Base-by-base conservation (phyloP, 352 stramenopile genomes). In the Phytophthora rubi region DNA sequence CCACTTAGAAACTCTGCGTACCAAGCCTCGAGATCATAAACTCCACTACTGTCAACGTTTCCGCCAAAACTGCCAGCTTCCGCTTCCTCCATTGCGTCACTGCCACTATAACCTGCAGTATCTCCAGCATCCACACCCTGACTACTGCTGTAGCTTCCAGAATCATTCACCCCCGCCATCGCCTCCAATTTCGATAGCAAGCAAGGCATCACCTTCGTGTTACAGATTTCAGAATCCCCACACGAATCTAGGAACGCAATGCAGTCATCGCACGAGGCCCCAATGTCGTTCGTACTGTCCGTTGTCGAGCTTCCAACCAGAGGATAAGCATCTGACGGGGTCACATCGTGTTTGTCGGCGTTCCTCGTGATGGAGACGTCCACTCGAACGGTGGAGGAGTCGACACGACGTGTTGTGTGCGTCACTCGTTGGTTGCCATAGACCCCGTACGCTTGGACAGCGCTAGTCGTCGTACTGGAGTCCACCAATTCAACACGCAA, bases 401-500 rank as follows among this genome's bases (percentile, higher is more conserved):
- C 30, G 0, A 68, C 32, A 4, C 53, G 70, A 32, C n/a, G 51
- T 2, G 71, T 68, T 4, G 9, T 65, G 60, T 80, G 65, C n/a
- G 23, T 49, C 16, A 74, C 65, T 2, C 52, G 71, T 48, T 75
- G 63, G 56, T 70, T 84, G 26, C 77, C 77, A 47, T 84, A 83
- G 2, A 81, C 35, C 0, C 35, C 47, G 62, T 73, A 81, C 33
- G 53, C 32, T 44, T 81, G 57, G 1, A 81, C 52, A 0, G 48
- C 32, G 6, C 53, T 72, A 6, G 62, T 60, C 4, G 30, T 42
- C 21, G 55, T 71, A 42, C 15, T 45, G 16, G 8, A 28, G 51
- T 62, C 53, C 26, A 56, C 39, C 8, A 62, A 51, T 23, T 65
- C 47, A 28, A 71, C 49, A 12, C 44, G 60, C 28, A 81, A 16